Percentiles rank a stretch among this genome's conserved stretches.
Evolutionary conservation across 2,329 filamentous ascomycete genomes (phyloP).

Genomic region (Xylaria hypoxylon): DNA sequence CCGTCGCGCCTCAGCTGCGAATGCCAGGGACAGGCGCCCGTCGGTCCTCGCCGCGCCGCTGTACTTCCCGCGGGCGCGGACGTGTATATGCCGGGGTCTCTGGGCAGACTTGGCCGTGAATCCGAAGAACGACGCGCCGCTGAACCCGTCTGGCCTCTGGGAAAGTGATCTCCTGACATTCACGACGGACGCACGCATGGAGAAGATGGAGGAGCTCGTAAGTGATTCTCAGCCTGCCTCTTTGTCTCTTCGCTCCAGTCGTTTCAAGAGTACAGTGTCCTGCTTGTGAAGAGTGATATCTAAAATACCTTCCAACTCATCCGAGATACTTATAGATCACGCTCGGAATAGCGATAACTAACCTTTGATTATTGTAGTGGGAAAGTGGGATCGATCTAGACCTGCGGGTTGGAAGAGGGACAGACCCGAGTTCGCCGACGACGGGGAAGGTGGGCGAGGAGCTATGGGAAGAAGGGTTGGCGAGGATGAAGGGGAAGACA

Average conservation of each 20-base stretch:
- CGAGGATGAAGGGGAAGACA: conserved; percentile 38
- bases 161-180: conserved; percentile 84
- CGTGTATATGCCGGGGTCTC: conserved; percentile 87
- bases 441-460: conserved; percentile 54
- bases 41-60: conserved; percentile 50
- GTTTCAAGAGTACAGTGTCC: no score
- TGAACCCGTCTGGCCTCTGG: conserved; percentile 74
- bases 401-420: conserved; percentile 15
- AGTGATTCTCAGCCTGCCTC: background rate
- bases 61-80: conserved; percentile 71
- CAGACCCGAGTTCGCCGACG: conserved; percentile 53
- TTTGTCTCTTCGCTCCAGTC: background rate
- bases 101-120: conserved; percentile 80
- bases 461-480: conserved; percentile 37
- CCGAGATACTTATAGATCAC: no score
- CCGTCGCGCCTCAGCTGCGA: conserved; percentile 50
- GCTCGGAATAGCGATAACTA: background rate
- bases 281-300: background rate
- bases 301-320: background rate
- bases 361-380: conserved; percentile 42
- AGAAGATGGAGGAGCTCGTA: conserved; percentile 78
- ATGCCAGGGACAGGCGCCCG: conserved; percentile 8
- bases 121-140: conserved; percentile 76
- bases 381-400: conserved; percentile 47
- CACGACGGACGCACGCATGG: conserved; percentile 90